Evolutionary conservation across 352 stramenopile genomes (phyloP), one percentile per base, ranked within the genome.

Genomic region (Globisporangium nunn): DNA sequence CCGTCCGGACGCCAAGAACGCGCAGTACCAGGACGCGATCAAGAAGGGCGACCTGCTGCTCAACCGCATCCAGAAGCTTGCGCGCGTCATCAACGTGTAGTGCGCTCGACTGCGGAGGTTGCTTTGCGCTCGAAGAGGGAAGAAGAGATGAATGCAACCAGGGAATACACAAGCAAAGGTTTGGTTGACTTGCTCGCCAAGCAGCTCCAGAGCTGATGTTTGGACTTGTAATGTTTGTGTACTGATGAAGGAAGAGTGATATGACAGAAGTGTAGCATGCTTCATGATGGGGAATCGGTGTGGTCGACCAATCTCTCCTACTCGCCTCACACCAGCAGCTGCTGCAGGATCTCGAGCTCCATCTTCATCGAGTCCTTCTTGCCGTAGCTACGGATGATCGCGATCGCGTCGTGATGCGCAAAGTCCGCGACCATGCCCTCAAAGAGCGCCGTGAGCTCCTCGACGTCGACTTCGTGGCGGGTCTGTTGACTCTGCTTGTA

Each of bases 1-100:
- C 70, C 87, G 96, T 47, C 93, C 96, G 1, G 97, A 99, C 82
- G 86, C 89, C 61, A 99, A 99, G 78, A 99, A 99, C 79, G 92
- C 94, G 17, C 94, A 98, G 73, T 99, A 99, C 74, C 88, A 98
- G 72, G 90, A 97, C 53, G 96, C 97, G 56, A 98, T 99, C 74
- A 98, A 99, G 83, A 95, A 99, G 75, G 96, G 96, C 56, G 97
- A 99, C 81, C 69, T 98, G 66, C 74, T 99, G 63, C 80, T 99
- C 43, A 99, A 99, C 78, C 81, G 95, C 58, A 98, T 99, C 63
- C 96, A 99, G 78, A 98, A 98, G 69, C 81, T 99, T 47, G 93
- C 95, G 47, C 88, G 97, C 63, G 91, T 98, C 55, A 96, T 99
- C 59, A 97, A 99, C 64, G 85, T 97, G 50, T 96, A 88, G 46